phyloP scores from a whole-genome alignment of 2,329 filamentous ascomycete genomes.

The Aspergillus quadricinctus region DNA sequence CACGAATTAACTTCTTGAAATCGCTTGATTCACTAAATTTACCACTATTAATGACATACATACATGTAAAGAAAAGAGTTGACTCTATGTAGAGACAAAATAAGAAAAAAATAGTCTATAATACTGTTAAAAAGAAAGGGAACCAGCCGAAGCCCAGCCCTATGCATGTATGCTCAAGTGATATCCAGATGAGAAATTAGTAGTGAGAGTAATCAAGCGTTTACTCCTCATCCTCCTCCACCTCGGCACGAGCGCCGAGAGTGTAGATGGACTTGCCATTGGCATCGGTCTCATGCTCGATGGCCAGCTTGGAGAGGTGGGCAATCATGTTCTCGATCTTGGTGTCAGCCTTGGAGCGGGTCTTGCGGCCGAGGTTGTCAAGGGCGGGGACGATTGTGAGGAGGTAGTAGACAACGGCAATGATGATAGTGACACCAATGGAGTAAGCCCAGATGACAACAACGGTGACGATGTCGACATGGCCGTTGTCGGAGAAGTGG shows the following conservation, averaged over 20 bases:
- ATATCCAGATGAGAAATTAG: conserved; percentile 31
- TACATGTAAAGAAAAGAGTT: conserved; percentile 37
- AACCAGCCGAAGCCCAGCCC: conserved; percentile 20
- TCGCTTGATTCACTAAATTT: conserved; percentile 34
- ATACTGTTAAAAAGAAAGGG: conserved; percentile 29
- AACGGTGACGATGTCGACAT: conserved; percentile 55
- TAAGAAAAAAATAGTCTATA: conserved; percentile 36
- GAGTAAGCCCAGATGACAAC: conserved; percentile 52
- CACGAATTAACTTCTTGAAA: conserved; percentile 20
- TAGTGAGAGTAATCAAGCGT: conserved; percentile 21
- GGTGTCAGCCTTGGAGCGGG: conserved; percentile 48
- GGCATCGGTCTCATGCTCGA: conserved; percentile 47
- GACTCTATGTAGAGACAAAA: conserved; percentile 31
- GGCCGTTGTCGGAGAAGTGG: conserved; percentile 44
- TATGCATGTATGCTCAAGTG: conserved; percentile 30
- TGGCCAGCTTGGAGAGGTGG: conserved; percentile 49
- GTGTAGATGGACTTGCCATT: conserved; percentile 44
- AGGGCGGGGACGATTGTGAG: conserved; percentile 44
- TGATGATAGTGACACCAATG: conserved; percentile 50
- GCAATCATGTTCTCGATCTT: conserved; percentile 52
- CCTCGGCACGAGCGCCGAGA: conserved; percentile 39
- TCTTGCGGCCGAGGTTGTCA: conserved; percentile 50
- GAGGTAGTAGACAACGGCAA: conserved; percentile 50
- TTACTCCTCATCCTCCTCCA: conserved; percentile 44
- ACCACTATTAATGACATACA: conserved; percentile 42